These are phyloP conservation scores for Kregervanrija delftensis DNA, from an alignment of 805 yeast species.

Conservation along the genomic window DNA sequence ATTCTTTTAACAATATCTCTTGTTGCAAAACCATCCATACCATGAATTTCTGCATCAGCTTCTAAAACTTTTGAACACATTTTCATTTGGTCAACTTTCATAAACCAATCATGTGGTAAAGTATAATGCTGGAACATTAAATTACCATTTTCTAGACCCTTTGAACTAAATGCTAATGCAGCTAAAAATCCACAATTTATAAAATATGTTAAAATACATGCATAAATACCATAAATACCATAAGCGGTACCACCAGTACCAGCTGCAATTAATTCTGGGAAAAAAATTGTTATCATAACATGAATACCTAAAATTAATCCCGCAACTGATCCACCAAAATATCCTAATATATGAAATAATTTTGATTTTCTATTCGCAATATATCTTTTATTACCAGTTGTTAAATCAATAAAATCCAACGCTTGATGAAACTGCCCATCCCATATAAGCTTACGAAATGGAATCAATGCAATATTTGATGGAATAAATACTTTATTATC, in stretches of 20 bases:
- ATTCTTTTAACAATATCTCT: constrained; percentile 23
- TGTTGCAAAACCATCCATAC: constrained; percentile 35
- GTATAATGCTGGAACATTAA: constrained; percentile 62
- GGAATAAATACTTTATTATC: constrained; percentile 23
- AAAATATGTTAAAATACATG: constrained; percentile 43
- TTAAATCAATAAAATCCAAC: constrained; percentile 48
- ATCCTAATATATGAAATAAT: constrained; percentile 28
- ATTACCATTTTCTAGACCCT: constrained; percentile 43
- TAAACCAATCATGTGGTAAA: constrained; percentile 54
- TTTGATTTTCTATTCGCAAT: constrained; percentile 25
- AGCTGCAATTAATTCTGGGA: constrained; percentile 22
- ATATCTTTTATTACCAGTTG: constrained; percentile 54
- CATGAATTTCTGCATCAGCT: constrained; percentile 50
- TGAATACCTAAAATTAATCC: constrained; percentile 41
- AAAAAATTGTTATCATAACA: constrained; percentile 34
- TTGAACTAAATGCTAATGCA: constrained; percentile 35
- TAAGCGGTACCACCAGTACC: constrained; percentile 26
- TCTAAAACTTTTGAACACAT: constrained; percentile 62
- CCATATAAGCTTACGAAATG: constrained; percentile 53
- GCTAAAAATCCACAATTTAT: constrained; percentile 42
- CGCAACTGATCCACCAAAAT: constrained; percentile 36
- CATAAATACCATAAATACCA: constrained; percentile 35
- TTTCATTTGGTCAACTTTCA: constrained; percentile 60
- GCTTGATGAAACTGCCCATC: constrained; percentile 54
- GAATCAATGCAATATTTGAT: constrained; percentile 45